Evolutionary conservation across 106 monocot genomes (phyloP), one percentile per base, ranked within the genome.

Genomic region (Vanilla planifolia): DNA sequence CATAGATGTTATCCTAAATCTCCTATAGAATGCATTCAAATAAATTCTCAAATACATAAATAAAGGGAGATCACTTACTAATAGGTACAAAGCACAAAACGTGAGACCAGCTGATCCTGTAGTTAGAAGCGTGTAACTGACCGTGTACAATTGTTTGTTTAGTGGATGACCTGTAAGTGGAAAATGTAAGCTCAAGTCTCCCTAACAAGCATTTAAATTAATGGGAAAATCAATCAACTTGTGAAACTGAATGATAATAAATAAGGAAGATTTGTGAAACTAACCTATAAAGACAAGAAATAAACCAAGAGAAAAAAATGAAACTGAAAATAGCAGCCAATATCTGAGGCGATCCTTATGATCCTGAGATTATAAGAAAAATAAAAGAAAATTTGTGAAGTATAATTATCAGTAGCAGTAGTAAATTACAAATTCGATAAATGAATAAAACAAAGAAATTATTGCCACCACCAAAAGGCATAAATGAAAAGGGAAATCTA

Each of bases 91-190:
- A 46, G 62, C 61, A 76, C 75, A 81, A 59, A 90, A 85, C 27
- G 73, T 76, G 30, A 90, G 55, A 25, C 90, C 90, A 39, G 90
- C 85, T 52, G 79, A 17, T 35, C 61, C 78, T 65, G 90, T 74
- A 63, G 85, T 90, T 45, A 85, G 48, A 53, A 90, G 51, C 51
- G 67, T 76, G 65, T 90, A 90, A 73, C 75, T 79, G 7, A 68
- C 56, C 13, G 85, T 79, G 37, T 85, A 85, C 17, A 90, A 57
- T 50, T 81, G 73, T 71, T 90, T 90, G 78, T 85, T 90, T 35
- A 85, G 61, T 29, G 85, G 90, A 67, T 85, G 51, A 19, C 90
- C 90, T 85, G 48, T n/a, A 74, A 65, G 67, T 15, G 30, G 25
- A 17, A 51, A 64, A 14, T 39, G 15, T 59, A 39, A 47, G 52